Evolutionary conservation across 2,329 filamentous ascomycete genomes (phyloP), one percentile per base, ranked within the genome.

Genomic region (Fusarium sp.): DNA sequence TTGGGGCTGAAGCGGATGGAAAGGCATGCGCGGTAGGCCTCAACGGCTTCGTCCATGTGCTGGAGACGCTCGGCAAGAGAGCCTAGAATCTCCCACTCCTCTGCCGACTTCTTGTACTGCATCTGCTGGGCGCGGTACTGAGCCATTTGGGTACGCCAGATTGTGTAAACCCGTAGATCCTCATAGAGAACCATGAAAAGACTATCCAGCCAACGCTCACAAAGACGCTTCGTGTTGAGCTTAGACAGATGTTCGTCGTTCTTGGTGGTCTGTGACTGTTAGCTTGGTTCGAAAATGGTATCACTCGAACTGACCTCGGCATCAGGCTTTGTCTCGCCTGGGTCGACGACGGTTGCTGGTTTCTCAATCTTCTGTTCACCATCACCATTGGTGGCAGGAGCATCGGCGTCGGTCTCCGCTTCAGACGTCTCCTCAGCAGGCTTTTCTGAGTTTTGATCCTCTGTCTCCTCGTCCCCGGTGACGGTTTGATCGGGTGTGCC

Each of bases 171-270:
- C 52, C 96, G 93, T 20, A 99, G 87, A 77, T 99, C 96, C 80
- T 99, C 96, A 79, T 99, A 99, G 5, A 99, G 87, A 0, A 98
- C 96, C 96, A 99, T 99, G 84, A 99, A 99, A 24, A 99, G 87
- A 76, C 97, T 98, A 81, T 99, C 96, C 4, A 99, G 88, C 96
- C 96, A 99, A 73, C 96, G 90, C 81, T 99, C 96, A 77, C 96
- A 99, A 2, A 99, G 88, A 1, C 96, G 91, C 83, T 99, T 99
- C 81, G 98, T 97, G 79, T 97, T 96, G 78, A 99, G 94, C 74
- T 95, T 93, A 9, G 94, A 95, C 73, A 97, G 92, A 72, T 92
- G 87, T 60, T 91, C 88, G 71, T 94, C 90, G 8, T 89, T 87
- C 29, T 88, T 86, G 63, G 90, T 86, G 18, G 83, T 83, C 90